Base-by-base conservation (phyloP, 305 asterid species). In the Fraxinus latifolia region DNA sequence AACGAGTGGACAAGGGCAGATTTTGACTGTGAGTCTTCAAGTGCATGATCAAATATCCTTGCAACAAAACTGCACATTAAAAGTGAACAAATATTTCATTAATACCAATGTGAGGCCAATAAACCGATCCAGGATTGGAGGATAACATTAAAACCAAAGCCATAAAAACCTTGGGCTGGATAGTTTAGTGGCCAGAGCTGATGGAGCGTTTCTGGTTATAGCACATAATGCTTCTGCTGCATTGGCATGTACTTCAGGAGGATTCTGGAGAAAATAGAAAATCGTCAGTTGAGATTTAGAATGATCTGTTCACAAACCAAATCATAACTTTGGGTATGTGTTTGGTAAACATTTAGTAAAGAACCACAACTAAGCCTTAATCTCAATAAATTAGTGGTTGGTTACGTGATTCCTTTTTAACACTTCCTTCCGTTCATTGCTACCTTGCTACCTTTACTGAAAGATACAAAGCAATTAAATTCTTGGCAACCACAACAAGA, bases 191-290 rank as follows among this genome's bases (percentile, higher is more conserved):
- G 97, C 97, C 77, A 94, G 85, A 81, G 97, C 93, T 27, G 98
- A 94, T 62, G 95, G 93, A 4, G 86, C 87, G 81, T 88, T 94
- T 88, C 97, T 90, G 60, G 98, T 92, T 86, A 94, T 94, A 37
- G 98, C 90, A 83, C 97, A 94, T 60, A 94, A 88, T 79, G 95
- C 92, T 86, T 94, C 98, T 65, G 98, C 97, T 77, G 98, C 93
- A 87, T 94, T 94, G 78, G 92, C 95, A 83, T 94, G 97, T 70
- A 93, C 97, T 88, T 94, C 98, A 67, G 97, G 90, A 78, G 93
- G 83, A 89, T 87, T 90, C 94, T 91, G 91, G 78, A 84, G 55
- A 47, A 42, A 71, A 81, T 44, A 79, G 32, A 62, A 82, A 27
- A 68, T 29, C 75, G 6, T 5, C 34, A 29, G 39, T 31, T 29